Base-by-base conservation (phyloP, 257 asterid genomes). In the Craterostigma plantagineum region DNA sequence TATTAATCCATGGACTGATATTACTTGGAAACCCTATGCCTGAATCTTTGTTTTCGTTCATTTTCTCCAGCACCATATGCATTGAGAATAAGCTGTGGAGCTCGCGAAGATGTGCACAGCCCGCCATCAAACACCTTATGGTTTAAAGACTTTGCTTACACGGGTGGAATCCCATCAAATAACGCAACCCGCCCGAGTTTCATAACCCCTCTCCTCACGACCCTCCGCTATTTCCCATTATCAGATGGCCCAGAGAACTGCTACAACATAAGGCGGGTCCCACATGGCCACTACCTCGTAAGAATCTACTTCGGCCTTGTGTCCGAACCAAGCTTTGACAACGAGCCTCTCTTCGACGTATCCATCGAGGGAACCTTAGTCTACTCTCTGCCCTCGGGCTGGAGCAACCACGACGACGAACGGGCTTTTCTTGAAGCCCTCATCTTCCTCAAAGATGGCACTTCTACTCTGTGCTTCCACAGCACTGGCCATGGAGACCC, bases 401-500 rank as follows among this genome's bases (percentile, higher is more conserved):
- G 96, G 99, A 79, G 82, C 76, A 77, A 55, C 53, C 79, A 72
- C 8, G 96, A 90, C 45, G 77, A 87, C 50, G 99, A 84, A 50
- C 79, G 38, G 23, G 76, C 76, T 43, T 90, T 63, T 55, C 70
- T 70, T 18, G 99, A 90, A 64, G 74, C 84, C 27, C 70, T 90
- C 58, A 63, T 73, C 23, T 75, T 77, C 65, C 75, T 90, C 7
- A 75, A 80, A 42, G 99, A 90, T 46, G 95, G 94, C 13, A 76
- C 84, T 0, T 91, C 94, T 17, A 54, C 92, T 33, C 67, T 90
- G 46, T 90, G 99, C 73, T 90, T 90, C 65, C 99, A 90, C 16
- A 80, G 96, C 66, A 83, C 99, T 10, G 96, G 99, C 14, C 99
- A 90, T 30, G 96, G 94, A 38, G 92, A 77, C 61, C 99, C 94